Percentiles rank a stretch among this genome's conserved stretches.
Evolutionary conservation across 2,329 filamentous ascomycete genomes (phyloP).

Genomic region (Colletotrichum tropicale): DNA sequence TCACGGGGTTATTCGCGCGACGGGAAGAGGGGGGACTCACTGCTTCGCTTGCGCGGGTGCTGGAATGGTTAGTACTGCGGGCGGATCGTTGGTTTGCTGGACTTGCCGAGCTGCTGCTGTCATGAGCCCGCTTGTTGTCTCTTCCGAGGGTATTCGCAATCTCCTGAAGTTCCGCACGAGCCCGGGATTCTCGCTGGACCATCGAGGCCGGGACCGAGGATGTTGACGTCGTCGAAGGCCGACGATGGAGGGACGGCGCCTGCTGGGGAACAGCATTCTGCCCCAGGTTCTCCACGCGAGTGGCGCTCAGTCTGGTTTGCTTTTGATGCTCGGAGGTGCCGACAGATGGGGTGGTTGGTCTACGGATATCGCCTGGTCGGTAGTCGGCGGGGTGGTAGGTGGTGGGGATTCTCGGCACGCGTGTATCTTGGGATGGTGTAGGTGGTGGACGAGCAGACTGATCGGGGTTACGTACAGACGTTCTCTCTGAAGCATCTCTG

Average conservation of each 20-base stretch:
- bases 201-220: not conserved
- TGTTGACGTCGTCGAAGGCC: not conserved
- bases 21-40: slow-evolving; percentile 1
- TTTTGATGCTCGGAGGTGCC: not conserved
- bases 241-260: not conserved
- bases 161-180: not conserved
- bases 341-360: not conserved
- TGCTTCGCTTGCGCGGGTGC: not conserved
- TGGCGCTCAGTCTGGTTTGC: not conserved
- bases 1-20: slow-evolving; percentile 2
- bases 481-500: not conserved
- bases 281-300: not conserved
- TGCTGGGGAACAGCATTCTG: not conserved
- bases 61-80: not conserved
- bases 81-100: not conserved
- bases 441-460: not conserved
- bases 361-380: not conserved
- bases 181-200: not conserved
- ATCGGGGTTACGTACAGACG: not conserved
- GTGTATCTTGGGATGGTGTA: not conserved
- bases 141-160: not conserved
- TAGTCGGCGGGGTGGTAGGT: not conserved
- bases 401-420: not conserved
- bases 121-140: not conserved
- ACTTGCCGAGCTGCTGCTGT: not conserved